Evolutionary conservation across 495 filamentous ascomycete genomes (phyloP).

Genomic region (Hypoxylon trugodes): DNA sequence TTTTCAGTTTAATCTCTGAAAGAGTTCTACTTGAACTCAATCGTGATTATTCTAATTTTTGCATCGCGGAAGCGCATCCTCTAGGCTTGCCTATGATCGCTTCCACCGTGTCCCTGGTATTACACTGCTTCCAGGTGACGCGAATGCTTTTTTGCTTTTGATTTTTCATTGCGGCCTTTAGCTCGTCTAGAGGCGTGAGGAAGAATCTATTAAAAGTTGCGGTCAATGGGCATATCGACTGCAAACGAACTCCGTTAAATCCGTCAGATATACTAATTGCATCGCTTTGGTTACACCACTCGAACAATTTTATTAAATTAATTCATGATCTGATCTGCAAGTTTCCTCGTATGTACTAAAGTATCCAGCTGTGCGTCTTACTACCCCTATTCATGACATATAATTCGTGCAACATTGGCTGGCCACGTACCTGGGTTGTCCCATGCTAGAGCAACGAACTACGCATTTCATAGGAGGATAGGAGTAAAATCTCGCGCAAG

Average conservation of each 20-base stretch:
- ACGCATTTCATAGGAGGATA: slow-evolving; percentile 12
- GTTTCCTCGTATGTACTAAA: neutral
- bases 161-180: slow-evolving; percentile 64
- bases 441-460: slow-evolving; percentile 3
- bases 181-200: slow-evolving; percentile 68
- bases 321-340: too few relatives aligned
- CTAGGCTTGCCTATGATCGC: slow-evolving; percentile 83
- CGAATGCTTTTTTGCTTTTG: slow-evolving; percentile 68
- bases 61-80: slow-evolving; percentile 62
- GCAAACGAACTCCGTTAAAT: too few relatives aligned
- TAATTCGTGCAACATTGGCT: slow-evolving; percentile 21
- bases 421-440: slow-evolving; percentile 25
- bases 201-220: slow-evolving; percentile 54
- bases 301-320: too few relatives aligned
- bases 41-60: slow-evolving; percentile 90
- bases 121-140: slow-evolving; percentile 87
- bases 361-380: too few relatives aligned
- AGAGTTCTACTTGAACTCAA: slow-evolving; percentile 71
- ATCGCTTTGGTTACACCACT: too few relatives aligned
- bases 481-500: neutral
- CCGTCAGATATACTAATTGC: too few relatives aligned
- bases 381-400: slow-evolving; percentile 11
- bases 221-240: too few relatives aligned
- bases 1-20: slow-evolving; percentile 95
- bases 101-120: slow-evolving; percentile 85